Conservation (phyloP, 169 alveolate species). For the Eimeria sp. region DNA sequence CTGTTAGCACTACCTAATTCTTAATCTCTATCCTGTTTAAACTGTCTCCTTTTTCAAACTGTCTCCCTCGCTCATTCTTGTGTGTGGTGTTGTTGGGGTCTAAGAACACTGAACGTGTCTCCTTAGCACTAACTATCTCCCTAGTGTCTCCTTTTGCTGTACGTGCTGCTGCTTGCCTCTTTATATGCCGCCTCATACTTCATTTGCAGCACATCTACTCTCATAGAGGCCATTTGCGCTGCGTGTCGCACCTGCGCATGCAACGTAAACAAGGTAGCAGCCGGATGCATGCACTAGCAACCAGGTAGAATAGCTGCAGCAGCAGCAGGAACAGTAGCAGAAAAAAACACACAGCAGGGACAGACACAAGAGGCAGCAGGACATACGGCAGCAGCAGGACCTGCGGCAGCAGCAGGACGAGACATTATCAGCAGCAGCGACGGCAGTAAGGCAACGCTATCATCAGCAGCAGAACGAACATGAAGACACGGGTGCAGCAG, state of each 20-base stretch:
- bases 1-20: too few species aligned
- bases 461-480: too few species aligned
- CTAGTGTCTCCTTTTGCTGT: background rate
- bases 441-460: background rate
- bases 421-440: background rate
- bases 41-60: too few species aligned
- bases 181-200: slow-evolving; percentile 5
- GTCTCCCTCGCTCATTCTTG: too few species aligned
- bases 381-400: background rate
- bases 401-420: background rate
- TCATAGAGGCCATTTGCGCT: background rate
- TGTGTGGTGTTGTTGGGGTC: too few species aligned
- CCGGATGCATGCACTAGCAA: too few species aligned
- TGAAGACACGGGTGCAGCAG: background rate
- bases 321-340: background rate
- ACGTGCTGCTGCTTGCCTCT: background rate
- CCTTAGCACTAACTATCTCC: background rate
- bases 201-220: background rate
- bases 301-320: too few species aligned
- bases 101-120: background rate
- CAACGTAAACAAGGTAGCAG: too few species aligned
- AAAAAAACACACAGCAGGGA: background rate
- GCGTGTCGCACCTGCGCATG: background rate
- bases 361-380: background rate
- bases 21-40: too few species aligned